Percentiles rank a stretch among this genome's conserved stretches.
Conservation (phyloP, 306 rosid species). For the Adenanthera pavonina region DNA sequence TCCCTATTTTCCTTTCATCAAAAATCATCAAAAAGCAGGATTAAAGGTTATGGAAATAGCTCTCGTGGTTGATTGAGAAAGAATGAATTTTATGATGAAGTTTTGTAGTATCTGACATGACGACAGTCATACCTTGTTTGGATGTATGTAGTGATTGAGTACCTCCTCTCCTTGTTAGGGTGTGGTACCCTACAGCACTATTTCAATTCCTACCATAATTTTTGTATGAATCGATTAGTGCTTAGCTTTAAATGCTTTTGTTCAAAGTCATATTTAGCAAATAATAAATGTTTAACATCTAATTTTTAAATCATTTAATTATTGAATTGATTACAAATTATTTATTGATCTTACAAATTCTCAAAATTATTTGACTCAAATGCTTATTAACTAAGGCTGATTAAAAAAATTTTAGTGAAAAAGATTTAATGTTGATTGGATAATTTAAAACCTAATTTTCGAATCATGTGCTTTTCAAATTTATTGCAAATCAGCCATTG, state of each 20-base stretch:
- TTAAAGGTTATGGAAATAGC: slow-evolving; percentile 24
- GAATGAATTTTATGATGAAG: slow-evolving; percentile 27
- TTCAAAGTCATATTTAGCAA: not conserved
- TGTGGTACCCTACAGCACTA: not conserved
- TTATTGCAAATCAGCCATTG: too few relatives aligned
- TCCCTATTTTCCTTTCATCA: too few relatives aligned
- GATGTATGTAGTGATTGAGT: not conserved
- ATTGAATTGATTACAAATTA: too few relatives aligned
- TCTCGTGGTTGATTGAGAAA: not conserved
- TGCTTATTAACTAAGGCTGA: too few relatives aligned
- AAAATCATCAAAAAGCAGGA: slow-evolving; percentile 24
- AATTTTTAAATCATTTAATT: too few relatives aligned
- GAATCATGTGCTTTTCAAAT: too few relatives aligned
- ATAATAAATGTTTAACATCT: too few relatives aligned
- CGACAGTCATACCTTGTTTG: not conserved
- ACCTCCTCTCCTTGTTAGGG: not conserved
- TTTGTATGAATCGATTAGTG: not conserved
- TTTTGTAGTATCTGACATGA: slow-evolving; percentile 10
- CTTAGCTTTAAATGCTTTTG: not conserved
- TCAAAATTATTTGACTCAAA: too few relatives aligned
- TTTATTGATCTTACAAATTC: too few relatives aligned
- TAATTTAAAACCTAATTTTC: too few relatives aligned
- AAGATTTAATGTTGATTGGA: too few relatives aligned
- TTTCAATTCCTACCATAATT: not conserved
- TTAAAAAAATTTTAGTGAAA: too few relatives aligned